Base-by-base conservation (phyloP, 2,329 filamentous ascomycete species). In the Penicillium aurantiogriseum region DNA sequence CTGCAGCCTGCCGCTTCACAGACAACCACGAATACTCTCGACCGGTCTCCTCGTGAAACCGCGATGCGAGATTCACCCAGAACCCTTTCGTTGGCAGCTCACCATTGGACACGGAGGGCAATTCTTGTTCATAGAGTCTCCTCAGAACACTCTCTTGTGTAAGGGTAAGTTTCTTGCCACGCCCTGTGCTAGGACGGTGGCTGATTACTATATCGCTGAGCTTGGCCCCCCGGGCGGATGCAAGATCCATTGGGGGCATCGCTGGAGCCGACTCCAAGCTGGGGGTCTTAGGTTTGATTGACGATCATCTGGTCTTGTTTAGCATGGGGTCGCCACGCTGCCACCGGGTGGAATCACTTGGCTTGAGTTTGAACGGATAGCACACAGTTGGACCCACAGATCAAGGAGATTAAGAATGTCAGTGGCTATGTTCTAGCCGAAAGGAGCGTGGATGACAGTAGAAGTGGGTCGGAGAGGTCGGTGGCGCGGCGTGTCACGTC, bases 21-120 rank as follows among this genome's bases (percentile, higher is more conserved):
- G 54, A 57, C 35, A 47, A 21, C 54, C 54, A 57, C 5, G 54
- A 57, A 19, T 57, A 57, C n/a, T 46, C 42, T 2, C 49, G 54
- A 21, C 43, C 42, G 7, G 42, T 47, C 19, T 33, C 13, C 9
- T 53, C 13, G 6, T 3, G n/a, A 47, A 57, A 57, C 15, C 7
- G 29, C 8, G 36, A 19, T 2, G 49, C 54, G 10, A 57, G 43
- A 23, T 57, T 23, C 3, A 23, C 13, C 54, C 54, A 57, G 19
- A 57, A 57, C 2, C 15, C 11, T 36, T 46, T 57, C 35, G 17
- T 13, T 11, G 35, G 54, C 5, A 23, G 11, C 13, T 42, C 15
- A 2, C 17, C 27, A 5, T 42, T 15, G 8, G 48, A 5, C 1
- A 42, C 13, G 1, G 27, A 36, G 17, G 23, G 49, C 15, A 35